Evolutionary conservation across 345 rosid genomes (phyloP).

Genomic region (Rhodamnia rubescens): DNA sequence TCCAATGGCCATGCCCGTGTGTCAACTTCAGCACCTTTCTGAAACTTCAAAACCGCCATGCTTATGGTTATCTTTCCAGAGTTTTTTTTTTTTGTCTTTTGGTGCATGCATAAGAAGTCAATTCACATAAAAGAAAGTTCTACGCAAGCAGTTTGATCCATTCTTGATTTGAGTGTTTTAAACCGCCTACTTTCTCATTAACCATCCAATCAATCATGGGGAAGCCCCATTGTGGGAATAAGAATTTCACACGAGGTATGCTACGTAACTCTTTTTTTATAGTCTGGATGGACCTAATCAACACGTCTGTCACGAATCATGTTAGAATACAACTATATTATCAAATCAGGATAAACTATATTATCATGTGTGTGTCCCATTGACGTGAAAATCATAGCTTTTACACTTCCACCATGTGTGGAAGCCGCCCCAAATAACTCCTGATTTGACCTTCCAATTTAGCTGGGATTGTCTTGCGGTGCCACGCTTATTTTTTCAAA

Average conservation of each 20-base stretch:
- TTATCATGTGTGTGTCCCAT: neutral
- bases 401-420: neutral
- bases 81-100: neutral
- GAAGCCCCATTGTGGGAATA: too few relatives aligned
- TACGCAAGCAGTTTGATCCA: neutral
- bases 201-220: neutral
- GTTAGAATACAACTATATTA: neutral
- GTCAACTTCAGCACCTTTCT: neutral
- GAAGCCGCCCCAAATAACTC: neutral
- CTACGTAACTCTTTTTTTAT: too few relatives aligned
- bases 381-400: neutral
- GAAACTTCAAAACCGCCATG: neutral
- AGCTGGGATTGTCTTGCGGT: neutral
- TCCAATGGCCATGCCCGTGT: neutral
- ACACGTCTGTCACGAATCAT: neutral
- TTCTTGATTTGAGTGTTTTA: neutral
- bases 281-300: neutral
- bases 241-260: too few relatives aligned
- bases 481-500: too few relatives aligned
- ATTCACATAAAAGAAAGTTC: neutral
- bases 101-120: neutral
- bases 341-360: neutral
- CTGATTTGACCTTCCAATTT: neutral
- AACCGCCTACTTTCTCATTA: neutral
- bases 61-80: rapidly evolving